phyloP scores from a whole-genome alignment of 768 basidiomycete species.

The Calocybe cyanea region DNA sequence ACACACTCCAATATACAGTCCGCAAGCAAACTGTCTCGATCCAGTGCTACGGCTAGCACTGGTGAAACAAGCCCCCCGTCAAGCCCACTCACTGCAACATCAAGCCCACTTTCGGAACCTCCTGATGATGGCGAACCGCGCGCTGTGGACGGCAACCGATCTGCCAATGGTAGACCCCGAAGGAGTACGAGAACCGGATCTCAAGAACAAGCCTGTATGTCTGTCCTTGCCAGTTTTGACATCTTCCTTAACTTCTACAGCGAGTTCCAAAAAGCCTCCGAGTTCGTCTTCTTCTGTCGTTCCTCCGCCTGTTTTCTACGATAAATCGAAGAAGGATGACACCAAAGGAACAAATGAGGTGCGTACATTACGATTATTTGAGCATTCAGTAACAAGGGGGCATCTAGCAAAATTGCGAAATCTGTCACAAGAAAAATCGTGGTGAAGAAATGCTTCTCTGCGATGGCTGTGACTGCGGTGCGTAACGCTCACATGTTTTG shows the following conservation, averaged over 20 bases:
- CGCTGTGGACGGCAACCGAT: constrained; percentile 44
- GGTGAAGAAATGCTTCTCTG: constrained; percentile 87
- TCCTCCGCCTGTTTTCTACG: constrained; percentile 46
- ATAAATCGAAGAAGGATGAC: constrained; percentile 36
- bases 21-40: constrained; percentile 34
- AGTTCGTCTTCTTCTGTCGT: constrained; percentile 27
- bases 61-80: constrained; percentile 60
- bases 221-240: constrained; percentile 10
- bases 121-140: constrained; percentile 71
- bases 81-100: constrained; percentile 73
- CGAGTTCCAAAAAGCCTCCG: constrained; percentile 34
- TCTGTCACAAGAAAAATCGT: constrained; percentile 85
- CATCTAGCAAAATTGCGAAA: constrained; percentile 85
- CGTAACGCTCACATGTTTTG: constrained; percentile 10
- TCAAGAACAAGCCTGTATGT: constrained; percentile 46
- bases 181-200: constrained; percentile 50
- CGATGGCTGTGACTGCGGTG: constrained; percentile 45
- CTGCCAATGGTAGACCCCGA: constrained; percentile 39
- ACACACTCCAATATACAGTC: constrained; percentile 49
- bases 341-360: constrained; percentile 51
- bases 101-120: constrained; percentile 76
- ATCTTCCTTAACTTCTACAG: constrained; percentile 15
- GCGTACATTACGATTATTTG: constrained; percentile 24
- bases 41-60: constrained; percentile 30
- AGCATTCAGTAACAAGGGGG: constrained; percentile 22